Evolutionary conservation across 441 rosid genomes (phyloP).

Genomic region (Corymbia citriodora): DNA sequence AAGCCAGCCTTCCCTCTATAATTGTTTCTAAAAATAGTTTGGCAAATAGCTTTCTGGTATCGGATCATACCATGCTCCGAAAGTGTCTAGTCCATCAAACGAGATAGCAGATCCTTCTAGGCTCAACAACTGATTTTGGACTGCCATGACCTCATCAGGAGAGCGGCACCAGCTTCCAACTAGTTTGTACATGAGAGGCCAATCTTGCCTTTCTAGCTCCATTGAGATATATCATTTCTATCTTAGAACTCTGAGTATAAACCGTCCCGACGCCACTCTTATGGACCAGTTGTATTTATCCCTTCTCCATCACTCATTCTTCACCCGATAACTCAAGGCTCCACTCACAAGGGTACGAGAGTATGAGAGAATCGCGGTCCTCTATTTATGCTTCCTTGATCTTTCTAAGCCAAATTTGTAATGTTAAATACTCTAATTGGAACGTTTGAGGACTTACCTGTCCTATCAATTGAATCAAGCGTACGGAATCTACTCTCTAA

Average conservation of each 20-base stretch:
- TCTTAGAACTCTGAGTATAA: background rate
- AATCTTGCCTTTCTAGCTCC: background rate
- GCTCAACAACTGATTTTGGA: background rate
- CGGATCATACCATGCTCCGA: background rate
- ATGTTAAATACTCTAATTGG: background rate
- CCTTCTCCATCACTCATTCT: background rate
- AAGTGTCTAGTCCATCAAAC: background rate
- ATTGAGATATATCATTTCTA: background rate
- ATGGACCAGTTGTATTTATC: background rate
- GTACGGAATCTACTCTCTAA: background rate
- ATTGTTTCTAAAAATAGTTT: background rate
- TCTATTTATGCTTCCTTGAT: background rate
- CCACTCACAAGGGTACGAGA: background rate
- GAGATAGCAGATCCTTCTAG: background rate
- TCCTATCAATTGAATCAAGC: background rate
- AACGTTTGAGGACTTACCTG: background rate
- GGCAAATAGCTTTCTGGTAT: background rate
- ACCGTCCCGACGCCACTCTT: background rate
- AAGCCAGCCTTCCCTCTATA: background rate
- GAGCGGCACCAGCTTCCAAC: background rate
- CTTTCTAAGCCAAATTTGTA: background rate
- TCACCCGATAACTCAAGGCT: background rate
- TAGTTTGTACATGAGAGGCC: background rate
- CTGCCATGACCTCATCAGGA: background rate
- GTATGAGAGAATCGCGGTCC: background rate